Base-by-base conservation (phyloP, 1,284 basidiomycete genomes). In the Ceratobasidium sp. region DNA sequence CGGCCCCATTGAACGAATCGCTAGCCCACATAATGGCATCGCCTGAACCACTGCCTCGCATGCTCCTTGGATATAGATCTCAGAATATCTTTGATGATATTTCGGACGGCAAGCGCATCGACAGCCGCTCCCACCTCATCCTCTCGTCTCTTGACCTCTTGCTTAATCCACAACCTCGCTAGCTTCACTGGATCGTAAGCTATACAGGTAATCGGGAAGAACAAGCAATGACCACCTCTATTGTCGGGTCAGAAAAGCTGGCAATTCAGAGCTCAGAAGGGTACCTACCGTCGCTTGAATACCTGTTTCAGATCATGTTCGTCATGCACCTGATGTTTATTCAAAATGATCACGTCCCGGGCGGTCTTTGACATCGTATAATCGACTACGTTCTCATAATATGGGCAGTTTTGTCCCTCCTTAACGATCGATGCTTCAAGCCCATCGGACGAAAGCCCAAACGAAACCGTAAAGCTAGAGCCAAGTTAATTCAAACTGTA, bases 41-140 rank as follows among this genome's bases (percentile, higher is more conserved):
- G n/a, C 15, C 48, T 46, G 48, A 66, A 66, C 64, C 64, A 66
- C 48, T 33, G 5, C 26, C 17, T 26, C 17, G 64, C 64, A 13
- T 66, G 44, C 44, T 26, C 64, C 28, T n/a, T 33, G 12, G 64
- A 7, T 13, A 66, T 50, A 4, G 64, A 46, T 12, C 26, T 48
- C 6, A 66, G n/a, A 4, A n/a, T 23, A 6, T 66, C 15, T n/a
- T 50, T 26, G 42, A 66, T 28, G 44, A 66, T 66, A 26, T 12
- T n/a, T 28, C 42, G 40, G 2, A 23, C 64, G 3, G 23, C 48
- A 23, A n/a, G 0, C 9, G 26, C 23, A 40, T 50, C 48, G 6
- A 44, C 33, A 17, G 42, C 64, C n/a, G 48, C 64, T 20, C 44
- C 64, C 9, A 66, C 26, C 26, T 10, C 44, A 9, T 17, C 13